A percentile compares a stretch with the other conserved stretches of the same genome.
Conservation (phyloP, 805 yeast species). For the Schizosaccharomyces japonicus region DNA sequence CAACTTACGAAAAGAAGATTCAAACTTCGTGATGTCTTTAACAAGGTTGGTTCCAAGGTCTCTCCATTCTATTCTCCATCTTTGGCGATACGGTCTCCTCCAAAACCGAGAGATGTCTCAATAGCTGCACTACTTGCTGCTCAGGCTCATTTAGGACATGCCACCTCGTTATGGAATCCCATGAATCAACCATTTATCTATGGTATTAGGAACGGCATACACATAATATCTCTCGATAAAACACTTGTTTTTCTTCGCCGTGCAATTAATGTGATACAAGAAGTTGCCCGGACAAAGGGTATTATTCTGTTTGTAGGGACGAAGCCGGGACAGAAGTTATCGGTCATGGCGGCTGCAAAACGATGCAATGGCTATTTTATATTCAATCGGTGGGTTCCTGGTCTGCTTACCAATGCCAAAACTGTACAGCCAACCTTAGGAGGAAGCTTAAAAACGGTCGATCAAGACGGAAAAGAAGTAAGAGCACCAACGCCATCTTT, state of each 20-base stretch:
- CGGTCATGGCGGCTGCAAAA: constrained; percentile 57
- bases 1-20: neutral
- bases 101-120: constrained; percentile 29
- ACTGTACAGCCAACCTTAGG: constrained; percentile 25
- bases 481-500: constrained; percentile 39
- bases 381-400: constrained; percentile 76
- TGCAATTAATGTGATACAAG: constrained; percentile 67
- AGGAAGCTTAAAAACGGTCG: neutral
- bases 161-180: constrained; percentile 36
- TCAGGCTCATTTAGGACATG: constrained; percentile 85
- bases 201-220: constrained; percentile 78
- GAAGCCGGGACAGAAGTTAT: constrained; percentile 46
- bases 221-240: constrained; percentile 70
- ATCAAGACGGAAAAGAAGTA: constrained; percentile 13
- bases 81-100: neutral
- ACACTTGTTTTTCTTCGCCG: constrained; percentile 53
- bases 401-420: constrained; percentile 67
- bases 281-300: constrained; percentile 68
- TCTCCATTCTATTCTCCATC: neutral
- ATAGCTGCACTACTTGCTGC: constrained; percentile 60
- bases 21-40: neutral
- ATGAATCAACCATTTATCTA: constrained; percentile 35
- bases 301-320: constrained; percentile 67
- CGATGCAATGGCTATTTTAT: constrained; percentile 64
- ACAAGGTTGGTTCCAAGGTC: neutral